phyloP scores from a whole-genome alignment of 2,329 filamentous ascomycete genomes.

The Aspergillus flavus region DNA sequence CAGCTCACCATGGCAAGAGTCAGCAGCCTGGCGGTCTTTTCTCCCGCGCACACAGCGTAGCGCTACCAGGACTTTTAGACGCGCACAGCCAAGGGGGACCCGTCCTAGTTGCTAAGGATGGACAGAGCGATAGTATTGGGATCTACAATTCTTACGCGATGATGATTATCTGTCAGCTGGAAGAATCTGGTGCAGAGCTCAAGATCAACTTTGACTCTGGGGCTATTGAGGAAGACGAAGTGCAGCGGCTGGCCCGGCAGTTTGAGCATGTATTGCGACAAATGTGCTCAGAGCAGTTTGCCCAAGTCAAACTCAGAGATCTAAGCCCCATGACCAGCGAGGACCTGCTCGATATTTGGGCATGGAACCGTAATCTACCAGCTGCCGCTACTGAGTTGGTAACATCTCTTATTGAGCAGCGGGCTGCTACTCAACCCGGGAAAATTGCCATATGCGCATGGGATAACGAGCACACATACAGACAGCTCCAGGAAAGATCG shows the following conservation, averaged over 20 bases:
- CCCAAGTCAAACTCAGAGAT: neutral
- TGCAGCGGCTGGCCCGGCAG: neutral
- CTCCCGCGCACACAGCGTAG: neutral
- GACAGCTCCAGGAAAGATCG: conserved; percentile 22
- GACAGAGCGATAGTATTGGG: neutral
- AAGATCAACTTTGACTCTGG: neutral
- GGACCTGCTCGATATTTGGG: neutral
- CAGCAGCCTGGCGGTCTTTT: neutral
- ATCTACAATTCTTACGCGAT: neutral
- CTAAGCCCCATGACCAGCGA: neutral
- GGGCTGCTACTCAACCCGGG: neutral
- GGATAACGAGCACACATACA: conserved; percentile 15
- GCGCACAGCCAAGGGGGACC: neutral
- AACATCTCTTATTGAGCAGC: neutral
- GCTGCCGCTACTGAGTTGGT: neutral
- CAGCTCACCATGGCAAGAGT: neutral
- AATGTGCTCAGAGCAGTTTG: neutral
- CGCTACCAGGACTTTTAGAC: neutral
- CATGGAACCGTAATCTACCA: neutral
- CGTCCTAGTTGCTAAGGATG: neutral
- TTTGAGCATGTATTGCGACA: conserved; percentile 1
- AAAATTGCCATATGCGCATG: conserved; percentile 14
- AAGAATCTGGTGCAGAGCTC: neutral
- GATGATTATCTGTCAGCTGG: conserved; percentile 5
- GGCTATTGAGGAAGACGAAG: neutral